Percentiles rank a stretch among this genome's conserved stretches.
phyloP scores from a whole-genome alignment of 192 early-diverging fungal genomes.

The Dissophora globulifera region DNA sequence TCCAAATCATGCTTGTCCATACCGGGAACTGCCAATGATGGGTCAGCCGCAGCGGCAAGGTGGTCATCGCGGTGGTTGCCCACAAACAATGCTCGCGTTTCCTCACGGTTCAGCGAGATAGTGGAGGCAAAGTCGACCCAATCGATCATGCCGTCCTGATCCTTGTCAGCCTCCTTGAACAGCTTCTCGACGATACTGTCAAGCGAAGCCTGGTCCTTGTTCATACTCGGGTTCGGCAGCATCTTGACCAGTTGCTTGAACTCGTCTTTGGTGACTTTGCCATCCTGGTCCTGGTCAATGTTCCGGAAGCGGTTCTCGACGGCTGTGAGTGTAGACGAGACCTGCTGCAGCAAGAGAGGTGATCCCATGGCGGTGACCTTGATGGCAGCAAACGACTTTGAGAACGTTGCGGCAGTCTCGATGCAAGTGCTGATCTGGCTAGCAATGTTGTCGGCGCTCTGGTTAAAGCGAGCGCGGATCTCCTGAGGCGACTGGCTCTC shows the following conservation, averaged over 20 bases:
- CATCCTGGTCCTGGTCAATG: slow-evolving; percentile 44
- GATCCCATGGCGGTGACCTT: slow-evolving; percentile 90
- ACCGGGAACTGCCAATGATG: slow-evolving; percentile 21
- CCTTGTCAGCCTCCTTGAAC: slow-evolving; percentile 60
- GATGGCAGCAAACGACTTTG: slow-evolving; percentile 83
- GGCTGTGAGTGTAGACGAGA: slow-evolving; percentile 65
- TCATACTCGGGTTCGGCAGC: slow-evolving; percentile 27
- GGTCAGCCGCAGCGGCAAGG: no score
- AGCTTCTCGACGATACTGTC: slow-evolving; percentile 41
- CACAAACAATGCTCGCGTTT: slow-evolving; percentile 60
- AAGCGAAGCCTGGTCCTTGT: slow-evolving; percentile 18
- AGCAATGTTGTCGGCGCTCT: slow-evolving; percentile 73
- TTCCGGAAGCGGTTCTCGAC: slow-evolving; percentile 62
- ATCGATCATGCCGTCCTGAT: slow-evolving; percentile 70
- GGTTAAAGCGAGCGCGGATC: slow-evolving; percentile 64
- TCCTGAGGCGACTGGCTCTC: slow-evolving; percentile 24
- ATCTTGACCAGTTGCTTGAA: slow-evolving; percentile 47
- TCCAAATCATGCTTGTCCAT: slow-evolving; percentile 69
- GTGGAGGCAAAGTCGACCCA: slow-evolving; percentile 72
- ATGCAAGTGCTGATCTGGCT: slow-evolving; percentile 77
- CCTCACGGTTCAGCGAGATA: slow-evolving; percentile 71
- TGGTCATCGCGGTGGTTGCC: neutral
- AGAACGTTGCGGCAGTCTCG: slow-evolving; percentile 71
- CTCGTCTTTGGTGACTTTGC: slow-evolving; percentile 48
- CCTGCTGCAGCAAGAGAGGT: slow-evolving; percentile 77